Base-by-base conservation (phyloP, 495 filamentous ascomycete genomes). In the Lophiotrema nucula region DNA sequence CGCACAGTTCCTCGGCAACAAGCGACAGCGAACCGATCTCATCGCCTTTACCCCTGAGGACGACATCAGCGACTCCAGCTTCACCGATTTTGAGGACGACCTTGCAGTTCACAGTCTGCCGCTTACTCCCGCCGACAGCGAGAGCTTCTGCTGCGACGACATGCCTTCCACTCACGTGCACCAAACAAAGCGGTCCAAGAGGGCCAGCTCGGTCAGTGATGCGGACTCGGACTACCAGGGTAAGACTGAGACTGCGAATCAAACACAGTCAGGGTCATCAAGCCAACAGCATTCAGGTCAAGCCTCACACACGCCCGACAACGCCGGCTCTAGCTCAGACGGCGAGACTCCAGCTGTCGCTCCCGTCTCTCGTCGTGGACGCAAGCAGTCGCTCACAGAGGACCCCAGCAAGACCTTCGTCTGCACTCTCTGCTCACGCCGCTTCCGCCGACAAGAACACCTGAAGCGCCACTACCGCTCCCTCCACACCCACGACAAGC, bases 391-490 rank as follows among this genome's bases (percentile, higher is more conserved):
- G 0, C 73, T 97, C 70, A 97, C 93, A 16, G 93, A 99, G 61
- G 93, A 99, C 66, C 93, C 95, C 3, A 95, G 90, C 64, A 99
- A 99, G 85, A 96, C 90, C 0, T 99, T 97, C 65, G 88, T 95
- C 48, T 99, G 95, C 78, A 88, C 90, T 38, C 80, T 97, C 18
- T 99, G 95, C 82, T 89, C 86, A 42, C 89, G 95, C 48, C 91
- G 95, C 47, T 99, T 99, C 86, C 90, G 95, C 58, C 90, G 95
- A 56, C 95, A 97, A 72, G 95, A 99, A 71, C 95, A 99, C 67
- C 86, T 99, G 55, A 97, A 97, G 84, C 89, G 95, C 57, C 95
- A 99, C 77, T 96, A 96, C 79, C 85, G 95, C 42, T 97, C 95
- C 35, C 89, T 99, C 39, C 95, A 97, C 78, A 99, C 95, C 1